Conservation (phyloP, 2,329 filamentous ascomycete genomes). For the Fulvia fulva region DNA sequence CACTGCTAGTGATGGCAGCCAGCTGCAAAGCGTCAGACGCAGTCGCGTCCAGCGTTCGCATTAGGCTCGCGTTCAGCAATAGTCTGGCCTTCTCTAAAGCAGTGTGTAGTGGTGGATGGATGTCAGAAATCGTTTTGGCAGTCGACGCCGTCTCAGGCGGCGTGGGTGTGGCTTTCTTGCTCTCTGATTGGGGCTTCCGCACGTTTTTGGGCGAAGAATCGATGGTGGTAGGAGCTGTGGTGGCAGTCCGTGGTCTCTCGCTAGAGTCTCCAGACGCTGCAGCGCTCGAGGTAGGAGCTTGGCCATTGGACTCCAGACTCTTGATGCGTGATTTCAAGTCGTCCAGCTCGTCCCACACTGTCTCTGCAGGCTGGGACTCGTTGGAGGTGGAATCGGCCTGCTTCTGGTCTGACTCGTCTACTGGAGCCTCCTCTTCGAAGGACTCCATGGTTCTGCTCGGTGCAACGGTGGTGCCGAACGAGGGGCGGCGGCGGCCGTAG, state of each 20-base stretch:
- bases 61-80: constrained; percentile 67
- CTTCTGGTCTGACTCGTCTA: constrained; percentile 44
- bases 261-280: constrained; percentile 70
- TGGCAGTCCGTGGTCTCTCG: constrained; percentile 84
- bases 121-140: constrained; percentile 49
- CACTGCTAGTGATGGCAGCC: constrained; percentile 70
- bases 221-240: constrained; percentile 83
- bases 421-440: constrained; percentile 25
- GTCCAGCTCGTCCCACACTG: constrained; percentile 95
- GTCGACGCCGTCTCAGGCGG: constrained; percentile 31
- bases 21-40: constrained; percentile 77
- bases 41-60: constrained; percentile 72
- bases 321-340: constrained; percentile 91
- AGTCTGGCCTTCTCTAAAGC: constrained; percentile 75
- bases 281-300: constrained; percentile 70
- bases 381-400: constrained; percentile 66
- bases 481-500: constrained; percentile 25
- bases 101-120: constrained; percentile 74
- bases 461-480: constrained; percentile 16
- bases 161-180: constrained; percentile 34
- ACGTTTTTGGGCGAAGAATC: constrained; percentile 81
- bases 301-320: constrained; percentile 83
- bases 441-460: constrained; percentile 1
- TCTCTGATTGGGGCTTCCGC: constrained; percentile 44
- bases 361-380: constrained; percentile 80